These are phyloP conservation scores for Aspergillus incahuasiensis DNA, from an alignment of 495 filamentous ascomycete genomes.

Conservation along the genomic window DNA sequence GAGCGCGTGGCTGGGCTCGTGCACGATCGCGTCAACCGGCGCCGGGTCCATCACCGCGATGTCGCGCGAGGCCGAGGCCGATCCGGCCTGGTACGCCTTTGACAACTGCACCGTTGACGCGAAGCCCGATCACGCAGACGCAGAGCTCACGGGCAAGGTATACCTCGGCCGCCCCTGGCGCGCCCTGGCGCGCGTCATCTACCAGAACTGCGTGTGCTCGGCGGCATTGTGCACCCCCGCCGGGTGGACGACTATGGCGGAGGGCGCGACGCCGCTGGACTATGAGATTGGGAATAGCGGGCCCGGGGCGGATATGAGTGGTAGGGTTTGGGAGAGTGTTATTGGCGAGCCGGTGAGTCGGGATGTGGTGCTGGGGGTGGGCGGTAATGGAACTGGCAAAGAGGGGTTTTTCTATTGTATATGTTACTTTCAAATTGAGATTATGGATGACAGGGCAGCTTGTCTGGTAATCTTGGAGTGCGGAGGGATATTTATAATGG, in stretches of 20 bases:
- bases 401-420: no score
- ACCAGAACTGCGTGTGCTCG: constrained; percentile 55
- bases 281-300: constrained; percentile 59
- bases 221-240: constrained; percentile 54
- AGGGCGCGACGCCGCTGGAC: constrained; percentile 48
- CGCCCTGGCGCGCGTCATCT: constrained; percentile 58
- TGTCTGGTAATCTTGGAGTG: no score
- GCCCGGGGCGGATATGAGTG: constrained; percentile 45
- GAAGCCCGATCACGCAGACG: constrained; percentile 37
- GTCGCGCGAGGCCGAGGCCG: constrained; percentile 47
- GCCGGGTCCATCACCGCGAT: constrained; percentile 51
- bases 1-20: constrained; percentile 58
- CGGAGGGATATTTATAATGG: no score
- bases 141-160: constrained; percentile 43
- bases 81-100: constrained; percentile 60
- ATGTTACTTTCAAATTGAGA: no score
- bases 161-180: constrained; percentile 69
- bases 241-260: constrained; percentile 46
- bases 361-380: not conserved
- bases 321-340: not conserved
- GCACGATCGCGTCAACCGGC: constrained; percentile 53
- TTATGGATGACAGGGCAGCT: no score
- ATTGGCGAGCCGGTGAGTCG: not conserved
- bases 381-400: no score
- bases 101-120: constrained; percentile 50